A percentile compares a stretch with the other conserved stretches of the same genome.
These are phyloP conservation scores for Pyrenula massariospora DNA, from an alignment of 495 filamentous ascomycete genomes.

Conservation along the genomic window DNA sequence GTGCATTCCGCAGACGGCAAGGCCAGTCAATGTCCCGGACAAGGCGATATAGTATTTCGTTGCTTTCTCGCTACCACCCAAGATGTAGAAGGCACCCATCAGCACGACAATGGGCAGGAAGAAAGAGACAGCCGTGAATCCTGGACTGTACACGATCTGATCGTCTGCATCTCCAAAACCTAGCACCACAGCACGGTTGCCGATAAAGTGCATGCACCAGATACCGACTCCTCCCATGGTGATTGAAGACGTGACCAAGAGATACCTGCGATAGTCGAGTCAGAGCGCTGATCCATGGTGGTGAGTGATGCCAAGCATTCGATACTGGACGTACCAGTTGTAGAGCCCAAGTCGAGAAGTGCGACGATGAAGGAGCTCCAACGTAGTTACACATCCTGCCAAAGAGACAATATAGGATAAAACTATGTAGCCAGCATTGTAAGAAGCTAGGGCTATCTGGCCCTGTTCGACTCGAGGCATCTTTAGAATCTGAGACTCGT, in stretches of 20 bases:
- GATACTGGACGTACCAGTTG: conserved; percentile 52
- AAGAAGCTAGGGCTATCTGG: conserved; percentile 37
- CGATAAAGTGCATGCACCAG: conserved; percentile 78
- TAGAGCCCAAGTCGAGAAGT: conserved; percentile 54
- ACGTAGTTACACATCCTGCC: conserved; percentile 62
- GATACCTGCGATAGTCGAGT: conserved; percentile 38
- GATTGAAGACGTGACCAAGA: conserved; percentile 57
- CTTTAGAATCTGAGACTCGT: background rate
- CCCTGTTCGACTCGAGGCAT: conserved; percentile 7
- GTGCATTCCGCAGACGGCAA: conserved; percentile 78
- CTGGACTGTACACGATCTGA: conserved; percentile 62
- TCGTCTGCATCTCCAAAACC: conserved; percentile 44
- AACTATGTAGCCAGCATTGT: conserved; percentile 52
- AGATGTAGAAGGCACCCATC: conserved; percentile 55
- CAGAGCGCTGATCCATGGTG: background rate
- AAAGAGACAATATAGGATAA: conserved; percentile 70
- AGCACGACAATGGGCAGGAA: conserved; percentile 70
- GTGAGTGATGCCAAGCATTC: background rate
- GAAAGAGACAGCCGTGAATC: conserved; percentile 67
- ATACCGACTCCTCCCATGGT: conserved; percentile 79
- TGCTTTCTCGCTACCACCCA: conserved; percentile 42
- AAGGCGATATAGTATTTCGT: conserved; percentile 43
- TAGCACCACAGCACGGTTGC: conserved; percentile 67
- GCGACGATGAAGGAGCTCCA: conserved; percentile 71
- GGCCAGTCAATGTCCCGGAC: conserved; percentile 57